Conservation (phyloP, 2,329 filamentous ascomycete species). For the Macrophomina tecta region DNA sequence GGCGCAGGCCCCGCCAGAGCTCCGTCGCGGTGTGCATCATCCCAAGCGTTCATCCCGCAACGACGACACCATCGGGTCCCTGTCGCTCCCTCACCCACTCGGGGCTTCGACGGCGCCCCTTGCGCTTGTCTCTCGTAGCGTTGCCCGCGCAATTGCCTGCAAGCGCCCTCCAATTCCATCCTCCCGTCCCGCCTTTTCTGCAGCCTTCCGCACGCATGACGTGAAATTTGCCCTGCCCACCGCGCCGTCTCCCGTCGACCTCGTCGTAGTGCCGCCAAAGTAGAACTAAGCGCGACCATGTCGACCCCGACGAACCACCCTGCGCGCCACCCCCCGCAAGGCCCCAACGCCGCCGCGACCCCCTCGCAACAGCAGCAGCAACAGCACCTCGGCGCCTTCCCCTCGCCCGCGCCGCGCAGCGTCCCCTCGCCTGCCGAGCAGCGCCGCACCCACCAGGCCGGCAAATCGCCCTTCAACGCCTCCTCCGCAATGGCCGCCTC, state of each 20-base stretch:
- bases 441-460: slow-evolving; percentile 39
- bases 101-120: background rate
- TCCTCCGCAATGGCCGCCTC: slow-evolving; percentile 15
- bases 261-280: background rate
- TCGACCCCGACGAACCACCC: slow-evolving; percentile 27
- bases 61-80: background rate
- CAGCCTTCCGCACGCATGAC: slow-evolving; percentile 15
- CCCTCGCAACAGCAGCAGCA: slow-evolving; percentile 40
- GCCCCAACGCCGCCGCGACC: slow-evolving; percentile 16
- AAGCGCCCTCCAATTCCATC: background rate
- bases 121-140: background rate
- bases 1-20: background rate
- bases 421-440: slow-evolving; percentile 39
- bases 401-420: slow-evolving; percentile 50
- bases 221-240: background rate
- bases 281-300: background rate
- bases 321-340: slow-evolving; percentile 12
- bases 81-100: background rate
- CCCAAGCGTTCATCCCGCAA: background rate
- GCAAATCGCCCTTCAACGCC: slow-evolving; percentile 44
- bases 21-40: slow-evolving; percentile 9
- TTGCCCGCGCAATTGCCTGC: background rate
- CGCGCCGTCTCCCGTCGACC: background rate
- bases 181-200: background rate
- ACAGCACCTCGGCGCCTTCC: slow-evolving; percentile 45